Evolutionary conservation across 352 stramenopile genomes (phyloP).

Genomic region (Pythium periplocum): DNA sequence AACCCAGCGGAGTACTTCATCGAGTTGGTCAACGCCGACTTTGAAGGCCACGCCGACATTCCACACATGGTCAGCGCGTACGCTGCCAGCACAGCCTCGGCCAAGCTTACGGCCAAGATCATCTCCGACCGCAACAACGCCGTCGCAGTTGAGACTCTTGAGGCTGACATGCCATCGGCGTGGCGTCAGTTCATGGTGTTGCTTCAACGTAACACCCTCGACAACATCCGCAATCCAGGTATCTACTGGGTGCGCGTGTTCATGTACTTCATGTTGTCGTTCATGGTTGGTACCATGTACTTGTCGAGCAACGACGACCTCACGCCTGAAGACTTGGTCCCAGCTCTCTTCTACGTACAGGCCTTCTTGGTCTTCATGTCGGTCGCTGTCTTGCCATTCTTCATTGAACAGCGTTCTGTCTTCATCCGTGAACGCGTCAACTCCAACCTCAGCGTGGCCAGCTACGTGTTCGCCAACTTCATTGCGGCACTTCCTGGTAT

Average conservation of each 20-base stretch:
- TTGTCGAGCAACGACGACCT: conserved; percentile 41
- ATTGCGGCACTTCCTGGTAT: conserved; percentile 42
- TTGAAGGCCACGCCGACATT: no score
- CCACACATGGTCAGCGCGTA: neutral
- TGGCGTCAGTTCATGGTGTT: conserved; percentile 38
- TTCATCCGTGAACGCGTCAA: conserved; percentile 69
- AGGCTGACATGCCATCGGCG: conserved; percentile 18
- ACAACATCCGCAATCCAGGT: conserved; percentile 59
- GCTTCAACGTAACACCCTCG: conserved; percentile 48
- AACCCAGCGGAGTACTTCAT: no score
- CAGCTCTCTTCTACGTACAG: conserved; percentile 81
- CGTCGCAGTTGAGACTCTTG: neutral
- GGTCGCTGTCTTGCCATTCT: conserved; percentile 81
- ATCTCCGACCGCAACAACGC: neutral
- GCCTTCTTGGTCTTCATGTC: conserved; percentile 89
- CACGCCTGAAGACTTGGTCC: conserved; percentile 32
- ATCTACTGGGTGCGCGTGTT: conserved; percentile 66
- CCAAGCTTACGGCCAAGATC: neutral
- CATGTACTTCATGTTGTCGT: conserved; percentile 72
- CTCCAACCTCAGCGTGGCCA: conserved; percentile 41
- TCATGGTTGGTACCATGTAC: conserved; percentile 75
- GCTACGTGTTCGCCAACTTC: conserved; percentile 55
- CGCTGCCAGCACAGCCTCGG: neutral
- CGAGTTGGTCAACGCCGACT: no score
- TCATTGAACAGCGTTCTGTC: conserved; percentile 71